These are phyloP conservation scores for Microcos paniculata DNA, from an alignment of 345 rosid genomes.

Conservation along the genomic window DNA sequence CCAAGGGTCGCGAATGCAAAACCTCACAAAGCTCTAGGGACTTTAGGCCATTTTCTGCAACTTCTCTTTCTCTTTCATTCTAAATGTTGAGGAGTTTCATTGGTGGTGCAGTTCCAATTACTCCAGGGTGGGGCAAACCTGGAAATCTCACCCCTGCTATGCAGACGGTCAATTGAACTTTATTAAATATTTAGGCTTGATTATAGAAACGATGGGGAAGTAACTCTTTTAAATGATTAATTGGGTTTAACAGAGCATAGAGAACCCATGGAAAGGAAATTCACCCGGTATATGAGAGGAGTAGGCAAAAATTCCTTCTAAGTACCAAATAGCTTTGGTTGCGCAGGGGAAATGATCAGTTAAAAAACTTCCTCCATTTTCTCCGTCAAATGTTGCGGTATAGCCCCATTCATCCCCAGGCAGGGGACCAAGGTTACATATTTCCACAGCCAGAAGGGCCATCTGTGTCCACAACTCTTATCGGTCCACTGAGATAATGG, in stretches of 20 bases:
- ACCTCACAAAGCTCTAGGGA: constrained; percentile 60
- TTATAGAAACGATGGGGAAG: background rate
- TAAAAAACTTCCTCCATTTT: constrained; percentile 77
- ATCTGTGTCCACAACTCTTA: constrained; percentile 52
- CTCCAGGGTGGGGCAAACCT: constrained; percentile 79
- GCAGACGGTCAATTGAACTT: background rate
- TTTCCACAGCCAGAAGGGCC: constrained; percentile 75
- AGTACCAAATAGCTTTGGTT: constrained; percentile 83
- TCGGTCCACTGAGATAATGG: constrained; percentile 74
- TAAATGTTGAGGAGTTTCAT: constrained; percentile 65
- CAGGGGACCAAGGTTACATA: constrained; percentile 78
- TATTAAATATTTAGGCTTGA: background rate
- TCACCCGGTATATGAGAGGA: constrained; percentile 85
- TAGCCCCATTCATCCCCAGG: constrained; percentile 85
- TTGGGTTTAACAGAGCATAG: no score
- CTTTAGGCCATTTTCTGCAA: constrained; percentile 52
- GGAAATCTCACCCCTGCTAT: constrained; percentile 71
- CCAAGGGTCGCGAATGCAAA: constrained; percentile 74
- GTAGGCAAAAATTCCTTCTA: constrained; percentile 75
- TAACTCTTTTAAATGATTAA: background rate
- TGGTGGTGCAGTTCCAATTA: constrained; percentile 84
- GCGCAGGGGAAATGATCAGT: constrained; percentile 86
- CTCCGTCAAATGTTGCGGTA: constrained; percentile 71
- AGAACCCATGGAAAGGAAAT: background rate
- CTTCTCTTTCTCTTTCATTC: constrained; percentile 70